Base-by-base conservation (phyloP, 129 eudicot species). In the Dittrichia graveolens region DNA sequence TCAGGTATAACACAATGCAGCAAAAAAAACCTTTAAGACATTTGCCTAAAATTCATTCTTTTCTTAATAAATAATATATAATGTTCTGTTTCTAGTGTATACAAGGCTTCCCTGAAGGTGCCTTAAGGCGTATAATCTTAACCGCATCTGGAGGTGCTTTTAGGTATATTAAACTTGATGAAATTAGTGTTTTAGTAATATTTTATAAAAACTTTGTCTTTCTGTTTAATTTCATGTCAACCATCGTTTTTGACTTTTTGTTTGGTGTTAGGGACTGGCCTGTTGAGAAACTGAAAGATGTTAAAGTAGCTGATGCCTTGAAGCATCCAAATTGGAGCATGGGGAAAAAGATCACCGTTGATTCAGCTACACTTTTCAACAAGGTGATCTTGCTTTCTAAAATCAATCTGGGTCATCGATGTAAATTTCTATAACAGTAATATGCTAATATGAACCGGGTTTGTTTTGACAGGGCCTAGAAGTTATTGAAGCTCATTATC, bases 81-180 rank as follows among this genome's bases (percentile, higher is more conserved):
- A 62, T 74, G 80, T 76, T 77, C 39, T 71, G 67, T 57, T 38
- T 87, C 53, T 86, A 94, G 99, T 94, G 99, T 74, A 94, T 94
- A 47, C 99, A 94, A 88, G 99, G 97, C 57, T 88, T 94, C 74
- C 90, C 99, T 42, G 96, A 90, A 73, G 97, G 97, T 61, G 89
- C 96, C 65, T 84, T 94, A 68, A 83, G 99, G 86, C 96, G 97
- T 55, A 86, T 94, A 19, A 90, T 94, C 67, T 82, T 94, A 73
- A 94, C 99, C 60, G 99, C 99, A 44, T 94, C 99, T 4, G 99
- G 99, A 16, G 99, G 99, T 65, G 93, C 99, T 79, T 94, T 94
- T 84, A 94, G 99, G 99, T 90, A 63, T 67, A 72, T 8, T 42
- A 73, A 60, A 31, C 15, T 7, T 35, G 42, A n/a, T 6, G 31